A percentile compares a stretch with the other conserved stretches of the same genome.
Evolutionary conservation across 2,329 filamentous ascomycete species (phyloP).

Genomic region (Neofusicoccum kwambonambiense): DNA sequence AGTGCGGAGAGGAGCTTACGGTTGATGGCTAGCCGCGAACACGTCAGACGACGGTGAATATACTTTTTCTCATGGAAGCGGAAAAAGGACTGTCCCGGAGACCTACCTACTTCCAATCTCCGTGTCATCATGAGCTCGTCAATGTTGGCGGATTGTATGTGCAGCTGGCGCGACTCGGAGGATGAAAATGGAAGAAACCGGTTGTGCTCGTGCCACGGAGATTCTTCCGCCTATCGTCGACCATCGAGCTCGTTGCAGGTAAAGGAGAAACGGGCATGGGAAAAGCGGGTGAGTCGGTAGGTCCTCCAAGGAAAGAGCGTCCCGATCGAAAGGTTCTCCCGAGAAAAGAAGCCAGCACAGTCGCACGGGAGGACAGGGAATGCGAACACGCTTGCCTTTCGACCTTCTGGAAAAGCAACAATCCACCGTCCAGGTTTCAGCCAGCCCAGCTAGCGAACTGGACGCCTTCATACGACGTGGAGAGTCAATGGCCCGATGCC

Average conservation of each 20-base stretch:
- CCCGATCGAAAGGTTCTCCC: constrained; percentile 6
- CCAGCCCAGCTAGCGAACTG: background rate
- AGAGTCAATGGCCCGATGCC: constrained; percentile 6
- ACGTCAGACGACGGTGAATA: background rate
- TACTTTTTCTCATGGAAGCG: background rate
- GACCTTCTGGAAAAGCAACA: constrained; percentile 5
- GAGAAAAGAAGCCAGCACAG: background rate
- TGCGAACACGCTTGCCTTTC: background rate
- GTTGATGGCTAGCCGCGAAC: background rate
- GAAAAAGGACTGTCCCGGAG: background rate
- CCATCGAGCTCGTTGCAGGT: background rate
- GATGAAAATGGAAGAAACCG: background rate
- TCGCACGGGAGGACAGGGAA: constrained; percentile 1
- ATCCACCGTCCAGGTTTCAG: background rate
- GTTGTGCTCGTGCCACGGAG: constrained; percentile 6
- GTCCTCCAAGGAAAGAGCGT: background rate
- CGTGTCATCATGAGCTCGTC: background rate
- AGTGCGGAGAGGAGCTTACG: background rate
- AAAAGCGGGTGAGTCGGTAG: background rate
- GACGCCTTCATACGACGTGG: constrained; percentile 3
- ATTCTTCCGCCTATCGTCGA: background rate
- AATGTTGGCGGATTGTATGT: background rate
- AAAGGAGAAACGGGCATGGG: background rate
- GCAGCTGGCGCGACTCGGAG: background rate
- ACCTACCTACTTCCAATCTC: background rate